Base-by-base conservation (phyloP, 2,329 filamentous ascomycete species). In the Fusarium subtropicale region DNA sequence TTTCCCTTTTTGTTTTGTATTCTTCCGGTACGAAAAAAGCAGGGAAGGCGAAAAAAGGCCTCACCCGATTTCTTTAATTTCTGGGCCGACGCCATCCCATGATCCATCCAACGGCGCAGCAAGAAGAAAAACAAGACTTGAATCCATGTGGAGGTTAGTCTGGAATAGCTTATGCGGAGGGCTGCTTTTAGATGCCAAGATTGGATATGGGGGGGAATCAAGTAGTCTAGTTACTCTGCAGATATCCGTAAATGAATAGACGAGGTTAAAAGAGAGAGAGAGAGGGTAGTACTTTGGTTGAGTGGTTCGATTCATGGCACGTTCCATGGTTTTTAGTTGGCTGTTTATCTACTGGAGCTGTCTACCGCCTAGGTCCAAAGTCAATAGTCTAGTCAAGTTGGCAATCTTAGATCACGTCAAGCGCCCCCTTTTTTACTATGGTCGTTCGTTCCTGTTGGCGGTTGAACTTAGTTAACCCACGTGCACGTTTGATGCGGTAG, bases 231-330 rank as follows among this genome's bases (percentile, higher is more conserved):
- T 22, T 22, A 22, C 20, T 22, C 20, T 26, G 41, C 15, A 26
- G 26, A 18, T 16, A 16, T 16, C 7, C 3, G 12, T 7, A 34
- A 18, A 15, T 34, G 18, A 28, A 45, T 45, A 18, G 24, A 28
- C 28, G 16, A 18, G n/a, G 6, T 7, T 7, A 30, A 30, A 11
- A 28, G 15, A 36, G 18, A 28, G 15, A 36, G 18, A 28, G 36
- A 38, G 18, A 20, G 33, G 18, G 16, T 18, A 48, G 45, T 31
- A 50, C 46, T 50, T 50, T 12, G 46, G 46, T 34, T 34, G 11
- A n/a, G 36, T 62, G 56, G 59, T 54, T 62, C 56, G 59, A 62
- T 46, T 46, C 45, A 26, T 61, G 59, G 33, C 15, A 61, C 34
- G 59, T 51, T 60, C 10, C 28, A 30, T 30, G 10, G 10, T 11